Percentiles rank a stretch among this genome's conserved stretches.
These are phyloP conservation scores for Fagopyrum tataricum DNA, from an alignment of 148 eudicot species.

Conservation along the genomic window DNA sequence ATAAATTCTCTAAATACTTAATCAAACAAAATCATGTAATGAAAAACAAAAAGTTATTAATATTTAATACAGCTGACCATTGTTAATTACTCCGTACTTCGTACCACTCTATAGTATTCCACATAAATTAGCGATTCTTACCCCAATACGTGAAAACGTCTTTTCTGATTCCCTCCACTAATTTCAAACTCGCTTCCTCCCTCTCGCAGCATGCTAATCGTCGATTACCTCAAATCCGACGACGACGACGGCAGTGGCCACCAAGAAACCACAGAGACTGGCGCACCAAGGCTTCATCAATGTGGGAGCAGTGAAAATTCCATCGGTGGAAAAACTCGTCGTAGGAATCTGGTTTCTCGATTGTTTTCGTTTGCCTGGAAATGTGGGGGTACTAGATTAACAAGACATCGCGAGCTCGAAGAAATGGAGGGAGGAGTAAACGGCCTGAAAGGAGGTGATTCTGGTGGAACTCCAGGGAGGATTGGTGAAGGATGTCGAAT, in stretches of 20 bases:
- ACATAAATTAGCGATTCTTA: not conserved
- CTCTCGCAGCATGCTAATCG: constrained; percentile 5
- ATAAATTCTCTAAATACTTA: no score
- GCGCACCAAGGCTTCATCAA: not conserved
- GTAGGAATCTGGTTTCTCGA: not conserved
- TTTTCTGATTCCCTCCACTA: not conserved
- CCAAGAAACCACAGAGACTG: not conserved
- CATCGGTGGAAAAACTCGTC: not conserved
- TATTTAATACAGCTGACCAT: no score
- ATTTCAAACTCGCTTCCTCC: constrained; percentile 1
- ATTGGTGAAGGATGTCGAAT: not conserved
- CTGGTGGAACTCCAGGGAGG: not conserved
- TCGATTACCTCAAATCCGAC: constrained; percentile 1
- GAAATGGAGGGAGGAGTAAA: not conserved
- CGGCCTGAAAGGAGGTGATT: not conserved
- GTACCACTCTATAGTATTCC: not conserved
- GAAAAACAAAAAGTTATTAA: no score
- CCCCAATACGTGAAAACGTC: not conserved
- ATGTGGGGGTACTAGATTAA: not conserved
- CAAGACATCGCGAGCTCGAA: not conserved
- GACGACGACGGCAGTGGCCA: not conserved
- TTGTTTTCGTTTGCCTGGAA: not conserved
- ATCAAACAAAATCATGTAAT: no score
- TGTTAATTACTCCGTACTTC: no score
- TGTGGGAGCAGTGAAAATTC: not conserved